phyloP scores from a whole-genome alignment of 2,329 filamentous ascomycete genomes.

The Hymenoscyphus albidus region DNA sequence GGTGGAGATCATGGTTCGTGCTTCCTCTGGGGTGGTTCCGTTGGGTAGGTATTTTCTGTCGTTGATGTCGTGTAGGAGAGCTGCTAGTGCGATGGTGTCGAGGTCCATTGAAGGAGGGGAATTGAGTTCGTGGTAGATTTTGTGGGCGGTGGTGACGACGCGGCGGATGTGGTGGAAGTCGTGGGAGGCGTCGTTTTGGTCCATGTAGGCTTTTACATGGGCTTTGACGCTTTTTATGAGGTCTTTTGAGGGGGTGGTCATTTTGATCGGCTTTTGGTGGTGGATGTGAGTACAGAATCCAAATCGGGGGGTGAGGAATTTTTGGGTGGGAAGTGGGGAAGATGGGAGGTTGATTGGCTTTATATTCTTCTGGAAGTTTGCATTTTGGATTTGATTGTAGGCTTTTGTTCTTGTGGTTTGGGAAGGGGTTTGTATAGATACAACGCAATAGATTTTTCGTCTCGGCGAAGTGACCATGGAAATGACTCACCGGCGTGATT shows the following conservation, averaged over 20 bases:
- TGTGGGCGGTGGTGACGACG: constrained; percentile 63
- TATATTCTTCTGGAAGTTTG: background rate
- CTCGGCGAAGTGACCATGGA: background rate
- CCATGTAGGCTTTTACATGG: constrained; percentile 14
- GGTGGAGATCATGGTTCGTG: constrained; percentile 43
- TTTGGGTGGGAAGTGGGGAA: background rate
- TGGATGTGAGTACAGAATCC: background rate
- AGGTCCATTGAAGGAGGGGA: constrained; percentile 43
- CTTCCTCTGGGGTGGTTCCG: constrained; percentile 33
- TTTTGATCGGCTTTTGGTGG: background rate
- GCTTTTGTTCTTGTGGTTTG: background rate
- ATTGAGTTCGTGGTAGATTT: constrained; percentile 40
- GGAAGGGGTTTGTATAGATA: background rate
- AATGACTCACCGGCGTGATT: background rate
- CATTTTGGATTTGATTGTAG: background rate
- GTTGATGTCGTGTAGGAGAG: constrained; percentile 76
- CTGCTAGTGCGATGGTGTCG: constrained; percentile 61
- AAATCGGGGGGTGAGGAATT: background rate
- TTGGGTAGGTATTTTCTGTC: constrained; percentile 71
- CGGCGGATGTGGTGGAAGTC: constrained; percentile 81
- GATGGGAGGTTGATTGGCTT: background rate
- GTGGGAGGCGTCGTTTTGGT: constrained; percentile 56
- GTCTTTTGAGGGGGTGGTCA: background rate
- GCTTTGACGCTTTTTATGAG: constrained; percentile 10
- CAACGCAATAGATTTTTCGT: background rate